Percentiles rank a stretch among this genome's conserved stretches.
Conservation (phyloP, 23 red algal genomes). For the Cyanidium caldarium region DNA sequence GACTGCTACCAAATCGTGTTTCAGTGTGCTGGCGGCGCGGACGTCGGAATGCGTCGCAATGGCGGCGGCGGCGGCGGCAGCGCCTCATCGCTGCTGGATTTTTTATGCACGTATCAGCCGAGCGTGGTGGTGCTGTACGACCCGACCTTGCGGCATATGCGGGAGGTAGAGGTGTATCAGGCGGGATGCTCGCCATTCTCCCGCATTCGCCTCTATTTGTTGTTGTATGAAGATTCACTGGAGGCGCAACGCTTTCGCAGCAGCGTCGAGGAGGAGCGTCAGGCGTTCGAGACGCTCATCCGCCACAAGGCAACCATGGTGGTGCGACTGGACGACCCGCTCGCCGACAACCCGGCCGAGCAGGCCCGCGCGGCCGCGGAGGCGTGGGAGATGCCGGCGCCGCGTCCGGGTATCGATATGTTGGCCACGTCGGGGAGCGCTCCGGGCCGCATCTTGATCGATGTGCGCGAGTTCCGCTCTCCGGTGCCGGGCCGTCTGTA, state of each 20-base stretch:
- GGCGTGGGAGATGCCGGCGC: too few relatives aligned
- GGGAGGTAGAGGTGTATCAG: conserved; percentile 72
- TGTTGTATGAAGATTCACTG: conserved; percentile 50
- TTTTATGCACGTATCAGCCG: conserved; percentile 44
- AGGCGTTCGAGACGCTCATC: conserved; percentile 77
- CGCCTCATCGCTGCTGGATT: neutral
- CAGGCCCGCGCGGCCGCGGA: too few relatives aligned
- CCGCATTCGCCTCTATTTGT: conserved; percentile 49
- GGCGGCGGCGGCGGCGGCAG: too few relatives aligned
- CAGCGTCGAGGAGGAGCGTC: conserved; percentile 19
- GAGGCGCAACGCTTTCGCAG: conserved; percentile 54
- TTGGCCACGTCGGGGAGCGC: neutral
- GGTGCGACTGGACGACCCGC: conserved; percentile 49
- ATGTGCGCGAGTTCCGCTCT: conserved; percentile 73
- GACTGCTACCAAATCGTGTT: too few relatives aligned
- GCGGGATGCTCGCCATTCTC: conserved; percentile 14
- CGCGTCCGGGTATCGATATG: too few relatives aligned
- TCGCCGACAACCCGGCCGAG: too few relatives aligned
- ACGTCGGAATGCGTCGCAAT: too few relatives aligned
- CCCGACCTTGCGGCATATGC: conserved; percentile 33
- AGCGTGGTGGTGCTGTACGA: conserved; percentile 78
- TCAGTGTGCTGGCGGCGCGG: too few relatives aligned
- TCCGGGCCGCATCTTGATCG: conserved; percentile 31
- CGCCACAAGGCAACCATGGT: conserved; percentile 73
- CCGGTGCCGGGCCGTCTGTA: conserved; percentile 45